phyloP scores from a whole-genome alignment of 2,329 filamentous ascomycete genomes.

The Cladophialophora carrionii region DNA sequence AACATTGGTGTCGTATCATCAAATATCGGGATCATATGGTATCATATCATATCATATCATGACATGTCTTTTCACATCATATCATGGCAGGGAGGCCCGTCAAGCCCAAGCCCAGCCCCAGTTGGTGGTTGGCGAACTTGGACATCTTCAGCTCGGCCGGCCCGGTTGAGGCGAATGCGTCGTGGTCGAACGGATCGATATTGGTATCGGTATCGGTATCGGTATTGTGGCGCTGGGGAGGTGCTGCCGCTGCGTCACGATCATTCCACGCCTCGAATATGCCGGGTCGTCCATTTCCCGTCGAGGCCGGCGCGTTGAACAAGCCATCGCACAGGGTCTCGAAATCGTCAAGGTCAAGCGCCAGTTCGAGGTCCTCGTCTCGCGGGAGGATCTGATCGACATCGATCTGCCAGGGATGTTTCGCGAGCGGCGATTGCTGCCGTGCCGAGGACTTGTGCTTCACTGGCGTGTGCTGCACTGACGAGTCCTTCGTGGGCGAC shows the following conservation, averaged over 20 bases:
- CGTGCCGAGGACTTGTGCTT: conserved; percentile 1
- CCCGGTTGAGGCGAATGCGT: neutral
- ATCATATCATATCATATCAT: conserved; percentile 14
- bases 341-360: conserved; percentile 31
- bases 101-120: neutral
- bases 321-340: conserved; percentile 31
- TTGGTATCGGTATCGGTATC: neutral
- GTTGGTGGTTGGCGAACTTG: neutral
- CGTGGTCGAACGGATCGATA: neutral
- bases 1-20: neutral
- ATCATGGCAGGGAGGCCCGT: conserved; percentile 15
- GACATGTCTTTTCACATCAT: too few species aligned
- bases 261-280: conserved; percentile 9
- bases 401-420: conserved; percentile 22
- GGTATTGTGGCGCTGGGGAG: neutral
- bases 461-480: conserved; percentile 16
- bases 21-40: neutral
- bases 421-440: conserved; percentile 3
- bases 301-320: conserved; percentile 23
- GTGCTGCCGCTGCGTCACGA: neutral
- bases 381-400: conserved; percentile 22
- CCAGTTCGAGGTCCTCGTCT: conserved; percentile 29
- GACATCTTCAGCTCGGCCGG: conserved; percentile 1
- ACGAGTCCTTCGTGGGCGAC: conserved; percentile 9
- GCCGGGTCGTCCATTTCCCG: neutral